Base-by-base conservation (phyloP, 2,329 filamentous ascomycete genomes). In the Fusarium sp. region DNA sequence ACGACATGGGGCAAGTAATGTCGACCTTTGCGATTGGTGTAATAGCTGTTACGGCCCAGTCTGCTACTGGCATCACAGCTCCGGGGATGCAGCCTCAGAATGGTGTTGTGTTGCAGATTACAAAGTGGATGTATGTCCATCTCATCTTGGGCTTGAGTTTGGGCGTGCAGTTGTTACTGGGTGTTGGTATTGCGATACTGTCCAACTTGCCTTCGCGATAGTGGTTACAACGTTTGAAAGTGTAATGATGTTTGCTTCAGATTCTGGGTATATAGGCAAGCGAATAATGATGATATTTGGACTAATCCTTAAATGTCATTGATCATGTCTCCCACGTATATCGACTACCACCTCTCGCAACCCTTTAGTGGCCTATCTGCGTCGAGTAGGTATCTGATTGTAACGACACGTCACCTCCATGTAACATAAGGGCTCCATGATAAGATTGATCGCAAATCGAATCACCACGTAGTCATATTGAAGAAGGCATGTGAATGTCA, bases 11-110 rank as follows among this genome's bases (percentile, higher is more conserved):
- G 8, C 76, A 75, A 14, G 58, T 79, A 11, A 78, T 85, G 22
- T 75, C 82, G 1, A 70, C 79, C 3, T 87, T 83, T 58, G 77
- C 82, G 7, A 75, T 82, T 0, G 83, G 83, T 5, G 81, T 83
- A 12, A 67, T 84, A 3, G 81, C 79, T 47, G 72, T 80, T 24
- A 78, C 79, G 7, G 81, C 82, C 1, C 75, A 81, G 64, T 76
- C 56, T 41, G 82, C 83, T 70, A 36, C 67, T 5, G 60, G 70
- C 30, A 26, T 83, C 22, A 41, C 68, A 6, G 68, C 78, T 3
- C 62, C 68, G 1, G 83, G 83, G 6, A 62, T 76, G 28, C 70
- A 77, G 53, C 83, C 83, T 1, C 66, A 79, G 54, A 78, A 78
- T 41, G 82, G 80, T 3, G 78, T 81, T 44, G 66, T 69, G 26